Conservation (phyloP, 2,329 filamentous ascomycete genomes). For the Cytospora schulzeri region DNA sequence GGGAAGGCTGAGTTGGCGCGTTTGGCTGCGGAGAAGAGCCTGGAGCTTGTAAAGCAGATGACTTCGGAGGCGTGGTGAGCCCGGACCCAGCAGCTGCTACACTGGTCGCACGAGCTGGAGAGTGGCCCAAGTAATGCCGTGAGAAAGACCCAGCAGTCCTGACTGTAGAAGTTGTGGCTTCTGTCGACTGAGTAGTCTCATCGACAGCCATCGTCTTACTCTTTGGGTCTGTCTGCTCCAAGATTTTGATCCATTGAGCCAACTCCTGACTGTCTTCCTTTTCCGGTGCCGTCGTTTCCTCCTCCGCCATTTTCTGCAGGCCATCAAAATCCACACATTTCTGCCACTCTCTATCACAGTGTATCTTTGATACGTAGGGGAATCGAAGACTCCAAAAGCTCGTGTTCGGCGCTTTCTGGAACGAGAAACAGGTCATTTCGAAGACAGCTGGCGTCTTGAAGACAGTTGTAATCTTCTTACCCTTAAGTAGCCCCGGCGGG, state of each 20-base stretch:
- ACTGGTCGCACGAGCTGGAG: not conserved
- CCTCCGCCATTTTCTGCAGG: slow-evolving; percentile 66
- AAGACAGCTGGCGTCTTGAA: slow-evolving; percentile 76
- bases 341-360: slow-evolving; percentile 70
- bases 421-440: slow-evolving; percentile 79
- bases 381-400: slow-evolving; percentile 77
- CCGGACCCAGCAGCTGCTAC: not conserved
- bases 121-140: not conserved
- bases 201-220: slow-evolving; percentile 42
- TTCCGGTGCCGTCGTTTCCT: slow-evolving; percentile 52
- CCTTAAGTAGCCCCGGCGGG: slow-evolving; percentile 46
- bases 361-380: slow-evolving; percentile 74
- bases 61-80: slow-evolving; percentile 18
- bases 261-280: slow-evolving; percentile 63
- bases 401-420: slow-evolving; percentile 70
- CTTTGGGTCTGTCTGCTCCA: slow-evolving; percentile 58
- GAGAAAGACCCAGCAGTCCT: slow-evolving; percentile 28
- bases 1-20: not conserved
- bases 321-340: slow-evolving; percentile 72
- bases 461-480: slow-evolving; percentile 49
- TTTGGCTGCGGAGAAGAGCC: not conserved
- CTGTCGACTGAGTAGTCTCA: slow-evolving; percentile 48
- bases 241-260: slow-evolving; percentile 59
- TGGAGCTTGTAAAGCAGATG: slow-evolving; percentile 9
- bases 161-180: slow-evolving; percentile 33